phyloP scores from a whole-genome alignment of 2,329 filamentous ascomycete genomes.

The Dactylellina sp. region DNA sequence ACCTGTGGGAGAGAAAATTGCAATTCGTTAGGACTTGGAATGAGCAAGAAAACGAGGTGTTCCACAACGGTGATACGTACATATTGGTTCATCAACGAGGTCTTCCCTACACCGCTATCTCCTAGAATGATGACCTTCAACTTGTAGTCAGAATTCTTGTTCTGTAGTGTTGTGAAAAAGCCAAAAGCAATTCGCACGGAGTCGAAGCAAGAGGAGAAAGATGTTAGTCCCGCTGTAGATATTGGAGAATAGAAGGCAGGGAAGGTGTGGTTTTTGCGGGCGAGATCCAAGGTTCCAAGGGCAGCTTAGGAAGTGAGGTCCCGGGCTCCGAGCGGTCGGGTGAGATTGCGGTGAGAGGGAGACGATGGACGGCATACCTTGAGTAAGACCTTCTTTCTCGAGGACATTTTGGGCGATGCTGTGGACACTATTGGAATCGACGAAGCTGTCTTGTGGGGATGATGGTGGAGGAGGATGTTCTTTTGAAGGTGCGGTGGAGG shows the following conservation, averaged over 20 bases:
- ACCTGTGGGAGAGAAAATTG: constrained; percentile 71
- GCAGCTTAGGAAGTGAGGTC: constrained; percentile 53
- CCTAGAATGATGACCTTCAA: constrained; percentile 95
- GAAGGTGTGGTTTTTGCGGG: not conserved
- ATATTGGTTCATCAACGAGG: constrained; percentile 99
- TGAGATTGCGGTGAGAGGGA: constrained; percentile 30
- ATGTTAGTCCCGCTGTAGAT: constrained; percentile 46
- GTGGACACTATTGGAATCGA: not conserved
- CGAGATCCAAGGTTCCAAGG: constrained; percentile 4
- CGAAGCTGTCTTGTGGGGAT: not conserved
- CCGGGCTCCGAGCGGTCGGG: constrained; percentile 25
- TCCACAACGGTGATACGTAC: constrained; percentile 69
- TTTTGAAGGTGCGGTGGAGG: no score
- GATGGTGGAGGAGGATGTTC: constrained; percentile 7
- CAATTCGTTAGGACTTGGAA: constrained; percentile 9
- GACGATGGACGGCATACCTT: constrained; percentile 72
- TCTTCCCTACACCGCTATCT: constrained; percentile 99
- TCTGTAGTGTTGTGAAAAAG: constrained; percentile 57
- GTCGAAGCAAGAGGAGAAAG: constrained; percentile 30
- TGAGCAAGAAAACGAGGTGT: constrained; percentile 18
- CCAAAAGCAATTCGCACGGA: constrained; percentile 42
- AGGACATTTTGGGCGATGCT: constrained; percentile 71
- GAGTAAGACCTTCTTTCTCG: constrained; percentile 88
- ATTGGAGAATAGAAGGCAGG: constrained; percentile 15
- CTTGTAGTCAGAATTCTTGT: constrained; percentile 58